phyloP scores from a whole-genome alignment of 371 early-diverging fungal genomes.

The Actinomortierella ambigua region DNA sequence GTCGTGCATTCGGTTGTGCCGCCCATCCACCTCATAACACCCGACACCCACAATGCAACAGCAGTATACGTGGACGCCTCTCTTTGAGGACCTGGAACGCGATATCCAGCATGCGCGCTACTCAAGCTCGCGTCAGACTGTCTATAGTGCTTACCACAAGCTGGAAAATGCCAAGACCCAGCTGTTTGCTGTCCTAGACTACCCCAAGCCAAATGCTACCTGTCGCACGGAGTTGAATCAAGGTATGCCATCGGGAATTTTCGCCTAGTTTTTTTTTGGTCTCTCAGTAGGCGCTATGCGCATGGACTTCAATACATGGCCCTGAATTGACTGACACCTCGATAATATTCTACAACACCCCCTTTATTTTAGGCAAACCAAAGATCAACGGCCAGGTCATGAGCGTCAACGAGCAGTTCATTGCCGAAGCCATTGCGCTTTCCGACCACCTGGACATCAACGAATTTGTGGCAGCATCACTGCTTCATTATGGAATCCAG shows the following conservation, averaged over 20 bases:
- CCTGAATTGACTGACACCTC: too few species aligned
- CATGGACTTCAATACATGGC: too few species aligned
- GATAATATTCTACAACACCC: too few species aligned
- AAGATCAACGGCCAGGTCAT: conserved; percentile 33
- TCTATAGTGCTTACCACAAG: conserved; percentile 23
- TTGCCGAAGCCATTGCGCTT: conserved; percentile 64
- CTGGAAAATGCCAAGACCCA: conserved; percentile 21
- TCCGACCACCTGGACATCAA: conserved; percentile 83
- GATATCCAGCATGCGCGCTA: conserved; percentile 20
- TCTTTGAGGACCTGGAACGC: conserved; percentile 34
- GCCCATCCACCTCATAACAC: neutral
- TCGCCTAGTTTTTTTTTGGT: too few species aligned
- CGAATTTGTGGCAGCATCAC: conserved; percentile 76
- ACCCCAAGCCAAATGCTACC: conserved; percentile 25
- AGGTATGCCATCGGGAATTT: too few species aligned
- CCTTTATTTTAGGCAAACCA: conserved; percentile 22
- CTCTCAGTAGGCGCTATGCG: too few species aligned
- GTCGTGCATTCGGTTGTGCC: too few species aligned
- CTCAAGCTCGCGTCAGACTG: conserved; percentile 38
- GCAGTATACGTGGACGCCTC: conserved; percentile 29
- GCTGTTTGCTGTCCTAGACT: conserved; percentile 20
- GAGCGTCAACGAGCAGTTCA: conserved; percentile 74
- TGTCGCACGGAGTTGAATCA: too few species aligned
- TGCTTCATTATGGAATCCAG: conserved; percentile 68
- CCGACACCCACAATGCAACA: conserved; percentile 15